These are phyloP conservation scores for Ophiostoma australiae DNA, from an alignment of 2,329 filamentous ascomycete species.

Conservation along the genomic window DNA sequence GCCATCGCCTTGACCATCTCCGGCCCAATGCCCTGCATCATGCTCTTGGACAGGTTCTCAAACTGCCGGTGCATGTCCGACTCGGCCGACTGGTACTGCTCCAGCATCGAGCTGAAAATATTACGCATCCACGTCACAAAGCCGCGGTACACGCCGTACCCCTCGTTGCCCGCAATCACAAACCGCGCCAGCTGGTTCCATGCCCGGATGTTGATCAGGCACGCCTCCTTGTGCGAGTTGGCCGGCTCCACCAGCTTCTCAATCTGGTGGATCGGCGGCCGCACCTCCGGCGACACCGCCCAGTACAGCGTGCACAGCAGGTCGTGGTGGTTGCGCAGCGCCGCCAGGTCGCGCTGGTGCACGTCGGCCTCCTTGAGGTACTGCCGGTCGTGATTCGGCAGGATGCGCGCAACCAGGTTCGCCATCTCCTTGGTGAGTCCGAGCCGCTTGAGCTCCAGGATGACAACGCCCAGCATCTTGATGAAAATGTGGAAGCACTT, in stretches of 20 bases:
- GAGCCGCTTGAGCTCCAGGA: slow-evolving; percentile 47
- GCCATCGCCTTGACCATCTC: slow-evolving; percentile 48
- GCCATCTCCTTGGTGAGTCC: slow-evolving; percentile 52
- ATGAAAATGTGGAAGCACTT: slow-evolving; percentile 63
- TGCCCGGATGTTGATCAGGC: slow-evolving; percentile 57
- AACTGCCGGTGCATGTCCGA: slow-evolving; percentile 54
- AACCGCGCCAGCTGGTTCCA: slow-evolving; percentile 61
- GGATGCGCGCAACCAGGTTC: slow-evolving; percentile 56
- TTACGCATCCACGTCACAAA: slow-evolving; percentile 54
- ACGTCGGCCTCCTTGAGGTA: slow-evolving; percentile 59
- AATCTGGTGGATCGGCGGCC: slow-evolving; percentile 51
- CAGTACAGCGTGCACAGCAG: slow-evolving; percentile 63
- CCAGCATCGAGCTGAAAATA: slow-evolving; percentile 53
- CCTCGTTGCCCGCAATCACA: slow-evolving; percentile 45
- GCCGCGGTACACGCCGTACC: slow-evolving; percentile 41
- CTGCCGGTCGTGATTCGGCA: slow-evolving; percentile 62
- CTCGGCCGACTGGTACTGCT: slow-evolving; percentile 54
- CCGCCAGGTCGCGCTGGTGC: slow-evolving; percentile 56
- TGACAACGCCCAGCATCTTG: slow-evolving; percentile 56
- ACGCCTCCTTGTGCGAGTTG: slow-evolving; percentile 62
- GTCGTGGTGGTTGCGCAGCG: slow-evolving; percentile 64
- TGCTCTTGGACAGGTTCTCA: slow-evolving; percentile 44
- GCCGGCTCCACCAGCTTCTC: slow-evolving; percentile 56
- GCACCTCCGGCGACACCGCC: slow-evolving; percentile 52
- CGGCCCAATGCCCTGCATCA: slow-evolving; percentile 40